Conservation (phyloP, 768 basidiomycete species). For the Psilocybe sp. region DNA sequence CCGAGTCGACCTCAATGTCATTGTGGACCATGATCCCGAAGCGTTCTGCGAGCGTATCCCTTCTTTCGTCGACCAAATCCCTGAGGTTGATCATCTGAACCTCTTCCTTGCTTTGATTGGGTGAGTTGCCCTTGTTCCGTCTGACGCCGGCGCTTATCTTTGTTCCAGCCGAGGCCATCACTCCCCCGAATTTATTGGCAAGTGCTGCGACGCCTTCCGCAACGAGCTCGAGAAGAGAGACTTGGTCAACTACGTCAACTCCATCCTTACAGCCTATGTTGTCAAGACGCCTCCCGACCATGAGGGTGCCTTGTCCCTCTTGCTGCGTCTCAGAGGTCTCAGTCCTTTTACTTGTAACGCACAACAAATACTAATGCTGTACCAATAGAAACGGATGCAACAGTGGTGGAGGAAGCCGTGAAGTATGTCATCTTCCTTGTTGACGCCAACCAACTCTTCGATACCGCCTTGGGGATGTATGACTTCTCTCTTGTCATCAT, state of each 20-base stretch:
- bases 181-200: slow-evolving; percentile 54
- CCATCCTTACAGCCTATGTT: slow-evolving; percentile 89
- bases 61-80: slow-evolving; percentile 79
- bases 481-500: slow-evolving; percentile 94
- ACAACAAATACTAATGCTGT: slow-evolving; percentile 47
- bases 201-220: slow-evolving; percentile 77
- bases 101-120: slow-evolving; percentile 85
- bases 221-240: slow-evolving; percentile 68
- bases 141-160: not conserved
- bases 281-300: slow-evolving; percentile 91
- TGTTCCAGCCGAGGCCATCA: slow-evolving; percentile 55
- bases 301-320: slow-evolving; percentile 74
- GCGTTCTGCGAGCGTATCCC: slow-evolving; percentile 62
- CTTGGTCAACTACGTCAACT: slow-evolving; percentile 80
- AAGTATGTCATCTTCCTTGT: slow-evolving; percentile 99
- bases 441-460: slow-evolving; percentile 87
- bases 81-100: slow-evolving; percentile 90
- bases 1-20: slow-evolving; percentile 83
- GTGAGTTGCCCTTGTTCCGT: slow-evolving; percentile 36
- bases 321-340: slow-evolving; percentile 52
- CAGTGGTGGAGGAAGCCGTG: slow-evolving; percentile 91
- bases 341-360: slow-evolving; percentile 11
- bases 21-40: slow-evolving; percentile 79
- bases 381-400: slow-evolving; percentile 50
- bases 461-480: slow-evolving; percentile 97